phyloP scores from a whole-genome alignment of 2,329 filamentous ascomycete genomes.

The Aspergillus fischeri region DNA sequence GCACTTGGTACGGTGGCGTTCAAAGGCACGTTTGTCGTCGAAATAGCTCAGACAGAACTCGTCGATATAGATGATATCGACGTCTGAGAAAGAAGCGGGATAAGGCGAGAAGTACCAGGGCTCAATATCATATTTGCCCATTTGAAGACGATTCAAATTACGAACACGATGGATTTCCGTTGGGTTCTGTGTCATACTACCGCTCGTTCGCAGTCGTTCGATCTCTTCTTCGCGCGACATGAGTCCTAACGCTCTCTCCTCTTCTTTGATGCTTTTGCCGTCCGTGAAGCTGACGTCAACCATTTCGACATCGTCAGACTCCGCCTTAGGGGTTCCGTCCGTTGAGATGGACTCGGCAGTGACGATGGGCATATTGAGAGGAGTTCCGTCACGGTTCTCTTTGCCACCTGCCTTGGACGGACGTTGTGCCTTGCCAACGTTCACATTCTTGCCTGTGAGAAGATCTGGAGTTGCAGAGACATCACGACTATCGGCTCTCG shows the following conservation, averaged over 20 bases:
- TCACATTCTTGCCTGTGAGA: slow-evolving; percentile 46
- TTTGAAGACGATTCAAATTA: slow-evolving; percentile 90
- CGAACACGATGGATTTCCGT: slow-evolving; percentile 93
- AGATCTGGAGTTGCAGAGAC: slow-evolving; percentile 54
- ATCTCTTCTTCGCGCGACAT: slow-evolving; percentile 81
- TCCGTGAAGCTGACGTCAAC: slow-evolving; percentile 32
- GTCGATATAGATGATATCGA: slow-evolving; percentile 91
- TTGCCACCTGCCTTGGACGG: slow-evolving; percentile 58
- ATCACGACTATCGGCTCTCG: slow-evolving; percentile 48
- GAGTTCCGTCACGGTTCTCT: slow-evolving; percentile 50
- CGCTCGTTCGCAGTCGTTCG: slow-evolving; percentile 87
- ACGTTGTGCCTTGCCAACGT: slow-evolving; percentile 43
- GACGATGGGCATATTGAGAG: slow-evolving; percentile 28
- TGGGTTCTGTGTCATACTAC: slow-evolving; percentile 98
- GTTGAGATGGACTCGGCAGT: slow-evolving; percentile 35
- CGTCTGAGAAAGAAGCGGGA: slow-evolving; percentile 79
- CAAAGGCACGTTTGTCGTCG: slow-evolving; percentile 75
- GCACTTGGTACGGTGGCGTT: slow-evolving; percentile 84
- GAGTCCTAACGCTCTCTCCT: slow-evolving; percentile 32
- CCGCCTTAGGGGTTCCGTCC: slow-evolving; percentile 37
- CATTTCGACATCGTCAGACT: slow-evolving; percentile 43
- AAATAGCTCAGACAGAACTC: slow-evolving; percentile 96
- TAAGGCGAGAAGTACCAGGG: slow-evolving; percentile 99
- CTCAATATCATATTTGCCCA: slow-evolving; percentile 86
- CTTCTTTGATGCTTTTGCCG: slow-evolving; percentile 32